Percentiles rank a stretch among this genome's conserved stretches.
Conservation (phyloP, 2,329 filamentous ascomycete genomes). For the Neurospora sp. region DNA sequence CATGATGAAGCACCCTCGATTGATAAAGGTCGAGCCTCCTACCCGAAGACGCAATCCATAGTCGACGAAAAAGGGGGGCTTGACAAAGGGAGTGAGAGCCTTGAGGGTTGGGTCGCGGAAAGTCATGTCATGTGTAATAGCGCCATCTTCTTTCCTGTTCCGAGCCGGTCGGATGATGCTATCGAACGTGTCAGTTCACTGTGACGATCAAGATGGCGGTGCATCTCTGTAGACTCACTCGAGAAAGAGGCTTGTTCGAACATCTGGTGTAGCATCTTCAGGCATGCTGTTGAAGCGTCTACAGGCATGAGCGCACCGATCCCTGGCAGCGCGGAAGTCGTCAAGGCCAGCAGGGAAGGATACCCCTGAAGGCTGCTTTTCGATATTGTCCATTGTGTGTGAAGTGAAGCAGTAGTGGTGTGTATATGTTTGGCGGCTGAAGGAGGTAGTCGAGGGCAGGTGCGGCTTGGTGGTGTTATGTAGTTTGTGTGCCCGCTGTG, state of each 20-base stretch:
- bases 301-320: slow-evolving; percentile 20
- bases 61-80: slow-evolving; percentile 23
- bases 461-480: not conserved
- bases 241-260: slow-evolving; percentile 18
- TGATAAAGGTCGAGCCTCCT: slow-evolving; percentile 23
- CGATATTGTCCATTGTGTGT: not conserved
- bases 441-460: not conserved
- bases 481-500: not conserved
- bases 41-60: slow-evolving; percentile 25
- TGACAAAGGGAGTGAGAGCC: slow-evolving; percentile 23
- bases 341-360: slow-evolving; percentile 22
- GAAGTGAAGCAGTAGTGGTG: not conserved
- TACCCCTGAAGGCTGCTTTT: slow-evolving; percentile 7
- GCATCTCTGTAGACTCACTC: slow-evolving; percentile 14
- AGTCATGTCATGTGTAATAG: slow-evolving; percentile 19
- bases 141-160: slow-evolving; percentile 11
- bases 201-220: not conserved
- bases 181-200: not conserved
- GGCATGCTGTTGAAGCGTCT: slow-evolving; percentile 21
- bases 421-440: not conserved
- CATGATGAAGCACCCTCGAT: slow-evolving; percentile 24
- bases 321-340: slow-evolving; percentile 21
- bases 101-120: slow-evolving; percentile 18
- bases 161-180: slow-evolving; percentile 21
- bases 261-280: slow-evolving; percentile 20